Evolutionary conservation across 768 basidiomycete species (phyloP).

Genomic region (Xerocomus spinulosus): DNA sequence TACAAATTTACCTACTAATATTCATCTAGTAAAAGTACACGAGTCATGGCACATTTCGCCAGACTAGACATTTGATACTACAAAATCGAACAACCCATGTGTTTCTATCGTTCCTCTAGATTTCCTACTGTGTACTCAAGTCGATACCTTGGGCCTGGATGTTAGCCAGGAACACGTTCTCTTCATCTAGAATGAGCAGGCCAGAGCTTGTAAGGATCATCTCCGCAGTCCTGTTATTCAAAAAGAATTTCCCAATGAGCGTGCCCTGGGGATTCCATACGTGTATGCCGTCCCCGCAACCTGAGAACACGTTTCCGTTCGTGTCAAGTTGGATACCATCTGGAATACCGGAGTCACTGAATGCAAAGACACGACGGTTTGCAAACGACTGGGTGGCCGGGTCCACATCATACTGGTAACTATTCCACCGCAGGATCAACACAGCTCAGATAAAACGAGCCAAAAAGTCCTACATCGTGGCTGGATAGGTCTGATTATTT

Average conservation of each 20-base stretch:
- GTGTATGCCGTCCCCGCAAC: conserved; percentile 64
- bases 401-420: conserved; percentile 69
- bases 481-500: conserved; percentile 54
- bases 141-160: conserved; percentile 31
- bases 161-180: conserved; percentile 36
- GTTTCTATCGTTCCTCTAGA: too few species aligned
- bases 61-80: too few species aligned
- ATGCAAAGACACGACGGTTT: conserved; percentile 66
- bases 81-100: too few species aligned
- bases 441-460: neutral
- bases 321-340: conserved; percentile 67
- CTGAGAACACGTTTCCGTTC: conserved; percentile 61
- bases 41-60: too few species aligned
- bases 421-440: conserved; percentile 24
- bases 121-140: conserved; percentile 9
- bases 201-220: conserved; percentile 39
- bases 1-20: too few species aligned
- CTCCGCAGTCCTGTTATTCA: conserved; percentile 33
- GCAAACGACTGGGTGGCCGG: conserved; percentile 47
- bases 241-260: conserved; percentile 64
- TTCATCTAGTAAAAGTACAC: too few species aligned
- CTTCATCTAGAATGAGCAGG: conserved; percentile 38
- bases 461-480: conserved; percentile 54
- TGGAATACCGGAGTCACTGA: conserved; percentile 57
- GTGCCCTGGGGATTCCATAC: conserved; percentile 55